Base-by-base conservation (phyloP, 2,329 filamentous ascomycete species). In the Sclerotiophoma versabilis region DNA sequence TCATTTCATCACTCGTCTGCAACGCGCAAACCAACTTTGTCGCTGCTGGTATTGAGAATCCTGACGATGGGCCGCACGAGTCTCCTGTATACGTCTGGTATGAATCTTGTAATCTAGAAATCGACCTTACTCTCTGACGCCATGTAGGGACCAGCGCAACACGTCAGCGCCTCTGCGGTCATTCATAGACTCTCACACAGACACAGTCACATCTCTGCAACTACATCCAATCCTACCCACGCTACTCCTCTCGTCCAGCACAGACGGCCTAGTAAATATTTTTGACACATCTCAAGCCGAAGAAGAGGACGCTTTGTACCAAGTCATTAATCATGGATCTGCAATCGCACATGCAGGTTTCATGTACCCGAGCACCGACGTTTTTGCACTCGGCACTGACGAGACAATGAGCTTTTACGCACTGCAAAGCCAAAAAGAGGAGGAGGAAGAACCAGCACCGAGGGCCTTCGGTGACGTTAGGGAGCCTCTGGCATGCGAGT, bases 331-430 rank as follows among this genome's bases (percentile, higher is more conserved):
- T 73, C 89, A 91, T 69, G 83, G 84, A 30, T 85, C 87, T 27
- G 91, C 89, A 0, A 84, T 93, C 59, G 89, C 92, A 72, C 88
- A 85, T 62, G 87, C 90, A 12, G 88, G 86, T 5, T 93, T 92
- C 76, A 78, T 93, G 49, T 84, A 80, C 39, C 68, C 69, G 0
- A 58, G 57, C 32, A 74, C 69, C 2, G 68, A 73, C 32, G 83
- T 92, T 26, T 91, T 86, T 59, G 89, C 88, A 4, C 76, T 93
- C 9, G 91, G 88, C 0, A 89, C 92, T 54, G 91, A 93, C 70
- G 91, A 95, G 77, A 87, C 85, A 54, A 84, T 92, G 58, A 87
- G 88, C 15, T 81, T 92, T 52, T 92, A 92, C 70, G 84, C 87
- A 57, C 77, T 90, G 49, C 84, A 86, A 41, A 88, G 89, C 59